Percentiles rank a stretch among this genome's conserved stretches.
These are phyloP conservation scores for Persicaria tinctoria DNA, from an alignment of 148 eudicot species.

Conservation along the genomic window DNA sequence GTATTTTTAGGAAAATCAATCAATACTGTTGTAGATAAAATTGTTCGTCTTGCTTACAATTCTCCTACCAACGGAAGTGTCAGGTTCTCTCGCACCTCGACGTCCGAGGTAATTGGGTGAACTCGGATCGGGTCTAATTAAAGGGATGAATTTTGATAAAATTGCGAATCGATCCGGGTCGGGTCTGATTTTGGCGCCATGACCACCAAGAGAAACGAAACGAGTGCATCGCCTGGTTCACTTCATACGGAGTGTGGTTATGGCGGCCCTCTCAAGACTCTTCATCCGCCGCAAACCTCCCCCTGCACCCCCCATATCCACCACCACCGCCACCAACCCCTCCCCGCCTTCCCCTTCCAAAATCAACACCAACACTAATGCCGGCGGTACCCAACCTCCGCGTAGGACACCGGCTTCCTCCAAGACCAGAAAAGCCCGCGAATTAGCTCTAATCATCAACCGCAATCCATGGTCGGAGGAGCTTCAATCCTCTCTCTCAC, in stretches of 20 bases:
- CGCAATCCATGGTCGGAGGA: constrained; percentile 26
- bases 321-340: background rate
- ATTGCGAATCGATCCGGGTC: too few relatives aligned
- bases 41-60: too few relatives aligned
- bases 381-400: background rate
- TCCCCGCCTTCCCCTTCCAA: background rate
- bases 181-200: background rate
- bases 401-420: background rate
- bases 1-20: too few relatives aligned
- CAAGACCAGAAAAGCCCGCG: constrained; percentile 13
- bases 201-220: background rate
- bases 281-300: constrained; percentile 1
- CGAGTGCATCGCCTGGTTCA: background rate
- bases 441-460: constrained; percentile 25
- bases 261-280: constrained; percentile 10
- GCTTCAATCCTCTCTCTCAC: constrained; percentile 21
- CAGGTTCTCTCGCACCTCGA: too few relatives aligned
- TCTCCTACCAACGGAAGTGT: too few relatives aligned
- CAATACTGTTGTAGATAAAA: too few relatives aligned
- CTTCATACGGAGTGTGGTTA: background rate
- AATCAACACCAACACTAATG: background rate
- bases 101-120: too few relatives aligned
- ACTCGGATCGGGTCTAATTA: too few relatives aligned
- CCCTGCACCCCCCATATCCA: background rate
- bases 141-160: too few relatives aligned